Base-by-base conservation (phyloP, 176 grass and related monocot genomes). In the Avena sativa region DNA sequence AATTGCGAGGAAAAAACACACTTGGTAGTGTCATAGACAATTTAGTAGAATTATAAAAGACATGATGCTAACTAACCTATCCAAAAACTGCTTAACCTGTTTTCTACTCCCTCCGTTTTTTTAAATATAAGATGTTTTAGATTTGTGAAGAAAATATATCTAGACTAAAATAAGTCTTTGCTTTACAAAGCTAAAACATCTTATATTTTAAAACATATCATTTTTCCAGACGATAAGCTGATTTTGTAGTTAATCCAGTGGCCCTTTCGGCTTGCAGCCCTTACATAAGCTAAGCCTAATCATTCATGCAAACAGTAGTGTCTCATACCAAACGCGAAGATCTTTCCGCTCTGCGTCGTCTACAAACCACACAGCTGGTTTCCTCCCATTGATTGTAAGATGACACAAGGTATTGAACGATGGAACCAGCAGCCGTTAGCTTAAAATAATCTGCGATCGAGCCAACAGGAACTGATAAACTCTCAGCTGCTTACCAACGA, bases 211-310 rank as follows among this genome's bases (percentile, higher is more conserved):
- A 43, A 43, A 43, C 40, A 43, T 44, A 7, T 56, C 32, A 34
- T 56, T 4, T 84, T 51, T 2, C 9, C 46, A 70, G 44, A 25
- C 8, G 71, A 81, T 71, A 85, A 57, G 60, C 30, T 44, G 30
- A 56, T 53, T 74, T 8, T 28, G 12, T 28, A 20, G 63, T 43
- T 57, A 56, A 46, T 61, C 57, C 44, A 6, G 4, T 44, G 63
- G 6, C 32, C 62, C 71, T 91, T 91, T 91, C 86, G 90, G 86
- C 82, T 63, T 85, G 63, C 63, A 46, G 53, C 44, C 46, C 89
- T 34, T 28, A 53, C 49, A 46, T 9, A 75, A 21, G 68, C 69
- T 9, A 75, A n/a, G 60, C 70, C 77, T 71, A 81, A 91, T 88
- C 52, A 85, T 64, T 32, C 52, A n/a, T 17, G 58, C n/a, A 65